These are phyloP conservation scores for Rosa lucieae DNA, from an alignment of 306 rosid species.

Conservation along the genomic window DNA sequence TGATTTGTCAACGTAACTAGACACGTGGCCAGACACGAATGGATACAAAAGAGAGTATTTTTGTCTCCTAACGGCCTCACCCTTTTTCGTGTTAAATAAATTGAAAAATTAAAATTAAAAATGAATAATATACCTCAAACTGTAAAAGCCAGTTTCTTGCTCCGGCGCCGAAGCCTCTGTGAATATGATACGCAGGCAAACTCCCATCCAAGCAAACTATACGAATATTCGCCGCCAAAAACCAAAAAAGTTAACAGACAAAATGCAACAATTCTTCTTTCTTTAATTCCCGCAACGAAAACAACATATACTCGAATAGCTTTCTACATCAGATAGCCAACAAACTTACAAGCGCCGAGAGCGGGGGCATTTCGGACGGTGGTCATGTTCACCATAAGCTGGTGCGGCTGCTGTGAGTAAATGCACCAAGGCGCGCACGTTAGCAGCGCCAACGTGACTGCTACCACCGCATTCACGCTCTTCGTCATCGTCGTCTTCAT, in stretches of 20 bases:
- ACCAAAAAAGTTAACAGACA: not conserved
- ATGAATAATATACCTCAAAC: slow-evolving; percentile 57
- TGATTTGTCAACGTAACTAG: not conserved
- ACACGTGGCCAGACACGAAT: not conserved
- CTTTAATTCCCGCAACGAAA: not conserved
- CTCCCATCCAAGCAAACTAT: slow-evolving; percentile 96
- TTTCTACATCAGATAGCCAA: not conserved
- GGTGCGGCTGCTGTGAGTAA: slow-evolving; percentile 23
- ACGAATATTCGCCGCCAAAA: not conserved
- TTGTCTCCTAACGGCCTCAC: not conserved
- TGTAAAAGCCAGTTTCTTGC: slow-evolving; percentile 81
- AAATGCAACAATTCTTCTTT: not conserved
- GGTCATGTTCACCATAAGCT: slow-evolving; percentile 70
- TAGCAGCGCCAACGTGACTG: slow-evolving; percentile 27
- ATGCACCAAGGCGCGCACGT: slow-evolving; percentile 36
- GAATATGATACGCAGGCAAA: slow-evolving; percentile 84
- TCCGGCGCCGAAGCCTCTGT: slow-evolving; percentile 85
- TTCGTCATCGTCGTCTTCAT: not conserved
- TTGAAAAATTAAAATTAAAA: not conserved
- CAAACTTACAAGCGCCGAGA: slow-evolving; percentile 70
- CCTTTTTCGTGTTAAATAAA: not conserved
- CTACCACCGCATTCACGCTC: slow-evolving; percentile 29
- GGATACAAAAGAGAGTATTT: not conserved
- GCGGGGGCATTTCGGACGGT: slow-evolving; percentile 55
- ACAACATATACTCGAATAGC: not conserved